Evolutionary conservation across 192 early-diverging fungal genomes (phyloP).

Genomic region (Coemansia sp.): DNA sequence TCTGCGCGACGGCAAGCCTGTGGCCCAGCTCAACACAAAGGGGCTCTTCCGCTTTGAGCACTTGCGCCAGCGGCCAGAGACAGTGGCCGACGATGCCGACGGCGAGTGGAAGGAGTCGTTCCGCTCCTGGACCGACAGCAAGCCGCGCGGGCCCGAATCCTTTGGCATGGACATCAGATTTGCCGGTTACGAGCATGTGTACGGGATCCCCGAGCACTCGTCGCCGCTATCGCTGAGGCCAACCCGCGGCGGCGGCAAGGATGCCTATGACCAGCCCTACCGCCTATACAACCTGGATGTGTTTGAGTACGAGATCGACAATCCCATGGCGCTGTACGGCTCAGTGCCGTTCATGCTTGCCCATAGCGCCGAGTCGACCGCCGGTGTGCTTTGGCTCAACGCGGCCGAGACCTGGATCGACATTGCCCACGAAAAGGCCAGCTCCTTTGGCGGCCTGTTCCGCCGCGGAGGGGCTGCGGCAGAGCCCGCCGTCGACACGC

Average conservation of each 20-base stretch:
- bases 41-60: constrained; percentile 85
- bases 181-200: constrained; percentile 77
- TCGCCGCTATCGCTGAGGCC: constrained; percentile 77
- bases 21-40: constrained; percentile 74
- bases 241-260: constrained; percentile 69
- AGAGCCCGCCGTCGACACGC: constrained; percentile 50
- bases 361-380: constrained; percentile 66
- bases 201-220: constrained; percentile 95
- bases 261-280: constrained; percentile 85
- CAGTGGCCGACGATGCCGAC: constrained; percentile 41
- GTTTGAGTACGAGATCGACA: constrained; percentile 94
- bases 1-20: constrained; percentile 23
- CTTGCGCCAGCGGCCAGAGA: constrained; percentile 30
- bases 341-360: constrained; percentile 91
- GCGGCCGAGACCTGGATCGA: constrained; percentile 98
- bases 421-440: constrained; percentile 62
- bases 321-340: constrained; percentile 96
- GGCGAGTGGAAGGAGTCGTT: constrained; percentile 89
- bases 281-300: constrained; percentile 96
- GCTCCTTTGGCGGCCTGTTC: constrained; percentile 20
- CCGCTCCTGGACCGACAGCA: constrained; percentile 79
- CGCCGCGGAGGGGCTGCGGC: constrained; percentile 20
- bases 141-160: constrained; percentile 91
- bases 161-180: constrained; percentile 92
- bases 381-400: constrained; percentile 88